Base-by-base conservation (phyloP, 1,284 basidiomycete species). In the Phellopilus nigrolimitatus region DNA sequence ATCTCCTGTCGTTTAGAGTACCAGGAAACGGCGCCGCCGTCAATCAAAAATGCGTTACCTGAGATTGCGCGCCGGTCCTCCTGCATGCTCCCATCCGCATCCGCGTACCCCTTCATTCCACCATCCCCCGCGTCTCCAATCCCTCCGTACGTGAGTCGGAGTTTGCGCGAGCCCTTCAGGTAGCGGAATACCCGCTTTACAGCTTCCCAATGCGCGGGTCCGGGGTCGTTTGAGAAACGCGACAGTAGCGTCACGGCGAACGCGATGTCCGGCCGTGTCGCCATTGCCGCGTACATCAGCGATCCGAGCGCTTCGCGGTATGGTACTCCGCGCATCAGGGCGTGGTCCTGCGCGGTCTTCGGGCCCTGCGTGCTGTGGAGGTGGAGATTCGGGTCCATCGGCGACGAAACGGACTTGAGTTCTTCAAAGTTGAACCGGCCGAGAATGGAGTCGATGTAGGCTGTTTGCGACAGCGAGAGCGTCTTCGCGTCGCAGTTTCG, bases 251-350 rank as follows among this genome's bases (percentile, higher is more conserved):
- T 40, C 9, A 54, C 41, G 2, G 56, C 40, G 36, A 50, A 57
- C 10, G 48, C 51, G 12, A 60, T 55, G 36, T 59, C 53, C 10
- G 59, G 59, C 12, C 60, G 21, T 3, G 67, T 70, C 0, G 58
- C 60, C 5, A 67, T 46, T 6, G 60, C 62, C 4, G 63, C 62
- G 45, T 68, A 69, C 60, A 66, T 65, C 33, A 71, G 54, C 1
- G 61, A 62, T 0, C 67, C 64, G 3, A 70, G 47, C 10, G 59
- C 62, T 51, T 57, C 51, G 33, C 38, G 51, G 56, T 64, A 65
- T 7, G 62, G 68, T 0, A 63, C 53, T 43, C 66, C 57, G 0
- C 51, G 53, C 65, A 68, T 69, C 3, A 33, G 47, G 1, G 57
- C 53, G 43, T 49, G 31, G 24, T 67, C 61, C 7, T 47, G 17